Base-by-base conservation (phyloP, 2,329 filamentous ascomycete species). In the Neopestalotiopsis sp. region DNA sequence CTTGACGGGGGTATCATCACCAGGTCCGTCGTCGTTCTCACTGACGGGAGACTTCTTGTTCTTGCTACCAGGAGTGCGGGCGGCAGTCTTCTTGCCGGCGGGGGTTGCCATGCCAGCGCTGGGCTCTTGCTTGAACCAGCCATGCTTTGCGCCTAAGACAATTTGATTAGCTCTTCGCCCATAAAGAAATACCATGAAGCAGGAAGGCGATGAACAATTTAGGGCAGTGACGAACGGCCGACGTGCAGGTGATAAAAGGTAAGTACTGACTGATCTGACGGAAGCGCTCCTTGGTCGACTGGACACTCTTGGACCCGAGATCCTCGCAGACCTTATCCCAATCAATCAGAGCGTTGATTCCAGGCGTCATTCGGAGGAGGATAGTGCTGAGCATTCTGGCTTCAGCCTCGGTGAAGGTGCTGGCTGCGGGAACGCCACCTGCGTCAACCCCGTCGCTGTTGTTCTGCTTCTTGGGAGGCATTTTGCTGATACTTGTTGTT, bases 381-480 rank as follows among this genome's bases (percentile, higher is more conserved):
- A 63, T 40, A 24, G n/a, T 5, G 34, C 24, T 63, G 17, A 20
- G 40, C 40, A 20, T 14, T 32, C 38, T 63, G 12, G 34, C 30
- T 32, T 63, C 61, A 9, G 61, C 17, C 9, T 63, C 61, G 6
- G 61, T 40, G 30, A 63, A 42, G 30, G 6, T 7, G 10, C 12
- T 17, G 4, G 5, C 24, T 14, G 38, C 10, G 61, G 61, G 40
- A 63, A 3, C 61, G 6, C 38, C 61, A 32, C 10, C 61, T 14
- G 30, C 61, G 1, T 63, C 61, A 10, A 5, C 61, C 4, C 10
- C 17, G 34, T 38, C 34, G 34, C 34, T 2, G 34, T 38, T 38
- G 34, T 5, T 32, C 34, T 63, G 61, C 34, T 63, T 63, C 61
- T 42, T 63, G n/a, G 61, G 28, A 40, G 61, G 61, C 61, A 63